Evolutionary conservation across 129 eudicot genomes (phyloP).

Genomic region (Tagetes patula): DNA sequence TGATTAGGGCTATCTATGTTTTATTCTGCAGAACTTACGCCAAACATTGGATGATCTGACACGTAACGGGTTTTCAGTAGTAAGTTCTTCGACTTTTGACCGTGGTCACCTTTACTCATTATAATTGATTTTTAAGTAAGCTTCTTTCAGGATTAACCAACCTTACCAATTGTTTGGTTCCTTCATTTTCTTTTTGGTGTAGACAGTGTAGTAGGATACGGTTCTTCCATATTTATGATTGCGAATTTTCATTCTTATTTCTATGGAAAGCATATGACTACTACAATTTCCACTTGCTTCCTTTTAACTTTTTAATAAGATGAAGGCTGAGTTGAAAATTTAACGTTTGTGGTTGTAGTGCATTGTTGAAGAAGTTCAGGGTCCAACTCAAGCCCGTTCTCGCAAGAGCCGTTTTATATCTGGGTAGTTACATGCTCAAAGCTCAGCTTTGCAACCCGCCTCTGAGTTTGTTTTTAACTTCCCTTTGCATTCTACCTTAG

Average conservation of each 20-base stretch:
- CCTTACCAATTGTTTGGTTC: conserved; percentile 2
- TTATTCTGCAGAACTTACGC: conserved; percentile 65
- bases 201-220: not conserved
- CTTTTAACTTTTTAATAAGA: conserved; percentile 4
- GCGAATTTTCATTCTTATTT: not conserved
- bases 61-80: conserved; percentile 93
- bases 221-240: not conserved
- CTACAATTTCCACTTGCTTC: not conserved
- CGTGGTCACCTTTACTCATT: conserved; percentile 14
- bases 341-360: conserved; percentile 51
- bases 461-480: conserved; percentile 5
- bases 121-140: not conserved
- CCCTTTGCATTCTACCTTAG: conserved; percentile 3
- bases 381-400: conserved; percentile 91
- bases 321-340: not conserved
- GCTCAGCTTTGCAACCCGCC: conserved; percentile 1
- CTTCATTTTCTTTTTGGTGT: not conserved
- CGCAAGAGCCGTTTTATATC: conserved; percentile 95
- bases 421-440: conserved; percentile 52
- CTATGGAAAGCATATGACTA: not conserved
- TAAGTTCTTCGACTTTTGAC: conserved; percentile 40
- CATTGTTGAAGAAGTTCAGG: conserved; percentile 97
- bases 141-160: not conserved
- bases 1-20: not conserved
- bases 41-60: conserved; percentile 99